A percentile compares a stretch with the other conserved stretches of the same genome.
Evolutionary conservation across 306 rosid genomes (phyloP).

Genomic region (Dryas octopetala): DNA sequence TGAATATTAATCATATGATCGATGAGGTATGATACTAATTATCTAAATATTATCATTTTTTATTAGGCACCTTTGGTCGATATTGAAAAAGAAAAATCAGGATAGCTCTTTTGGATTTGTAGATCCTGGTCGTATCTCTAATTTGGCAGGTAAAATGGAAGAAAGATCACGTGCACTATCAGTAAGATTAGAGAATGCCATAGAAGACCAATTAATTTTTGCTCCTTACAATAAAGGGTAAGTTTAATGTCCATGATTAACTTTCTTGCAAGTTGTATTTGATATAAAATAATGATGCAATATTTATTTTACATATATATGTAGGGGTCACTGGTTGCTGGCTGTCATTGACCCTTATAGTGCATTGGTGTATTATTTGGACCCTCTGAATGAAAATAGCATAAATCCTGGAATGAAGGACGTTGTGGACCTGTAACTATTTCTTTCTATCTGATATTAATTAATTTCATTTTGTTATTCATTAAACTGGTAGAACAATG

Average conservation of each 20-base stretch:
- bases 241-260: neutral
- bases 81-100: neutral
- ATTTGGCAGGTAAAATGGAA: neutral
- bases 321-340: neutral
- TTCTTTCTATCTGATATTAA: too few relatives aligned
- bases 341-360: neutral
- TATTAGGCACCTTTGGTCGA: neutral
- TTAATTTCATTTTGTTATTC: too few relatives aligned
- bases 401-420: neutral
- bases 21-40: too few relatives aligned
- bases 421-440: neutral
- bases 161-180: neutral
- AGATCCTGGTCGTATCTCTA: neutral
- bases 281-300: neutral
- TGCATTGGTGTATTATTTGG: neutral
- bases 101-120: neutral
- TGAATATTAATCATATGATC: too few relatives aligned
- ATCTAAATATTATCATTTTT: neutral
- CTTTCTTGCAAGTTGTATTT: neutral
- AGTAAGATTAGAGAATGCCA: neutral
- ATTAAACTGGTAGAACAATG: too few relatives aligned
- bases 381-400: neutral
- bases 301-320: neutral
- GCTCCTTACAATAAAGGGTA: constrained; percentile 1
- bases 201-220: neutral